Evolutionary conservation across 2,329 filamentous ascomycete genomes (phyloP).

Genomic region (Claviceps africana): DNA sequence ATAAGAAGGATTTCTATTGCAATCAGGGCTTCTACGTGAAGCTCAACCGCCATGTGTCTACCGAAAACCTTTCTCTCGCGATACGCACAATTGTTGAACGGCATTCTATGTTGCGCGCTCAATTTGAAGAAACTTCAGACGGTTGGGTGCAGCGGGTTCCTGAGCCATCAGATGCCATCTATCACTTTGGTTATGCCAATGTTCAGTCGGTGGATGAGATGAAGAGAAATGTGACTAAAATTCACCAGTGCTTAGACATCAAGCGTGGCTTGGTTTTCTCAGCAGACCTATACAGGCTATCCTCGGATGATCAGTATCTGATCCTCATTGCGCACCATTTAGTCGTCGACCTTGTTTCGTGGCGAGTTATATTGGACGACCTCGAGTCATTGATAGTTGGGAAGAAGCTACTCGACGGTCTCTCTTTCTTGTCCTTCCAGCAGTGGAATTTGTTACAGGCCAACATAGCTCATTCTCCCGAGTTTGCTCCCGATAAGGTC

Average conservation of each 20-base stretch:
- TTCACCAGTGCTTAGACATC: conserved; percentile 2
- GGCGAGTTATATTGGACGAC: conserved; percentile 29
- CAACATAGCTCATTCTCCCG: conserved; percentile 12
- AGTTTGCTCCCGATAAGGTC: not conserved
- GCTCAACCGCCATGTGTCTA: not conserved
- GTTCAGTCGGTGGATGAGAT: not conserved
- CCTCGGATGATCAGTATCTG: conserved; percentile 10
- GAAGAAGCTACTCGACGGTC: conserved; percentile 5
- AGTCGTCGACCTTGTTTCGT: conserved; percentile 31
- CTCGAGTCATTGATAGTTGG: conserved; percentile 23
- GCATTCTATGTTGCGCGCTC: conserved; percentile 8
- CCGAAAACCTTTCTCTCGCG: not conserved
- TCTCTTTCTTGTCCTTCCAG: conserved; percentile 15
- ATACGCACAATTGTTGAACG: conserved; percentile 1
- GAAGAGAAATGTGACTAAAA: not conserved
- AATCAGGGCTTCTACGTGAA: conserved; percentile 4
- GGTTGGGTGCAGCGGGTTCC: conserved; percentile 5
- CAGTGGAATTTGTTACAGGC: conserved; percentile 21
- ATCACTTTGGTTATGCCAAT: conserved; percentile 2
- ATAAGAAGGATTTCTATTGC: not conserved
- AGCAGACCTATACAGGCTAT: conserved; percentile 2
- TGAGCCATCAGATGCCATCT: not conserved
- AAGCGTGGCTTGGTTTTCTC: conserved; percentile 6
- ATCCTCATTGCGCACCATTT: conserved; percentile 23
- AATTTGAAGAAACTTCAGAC: not conserved